These are phyloP conservation scores for Saccharomyces jurei DNA, from an alignment of 805 yeast species.

Conservation along the genomic window DNA sequence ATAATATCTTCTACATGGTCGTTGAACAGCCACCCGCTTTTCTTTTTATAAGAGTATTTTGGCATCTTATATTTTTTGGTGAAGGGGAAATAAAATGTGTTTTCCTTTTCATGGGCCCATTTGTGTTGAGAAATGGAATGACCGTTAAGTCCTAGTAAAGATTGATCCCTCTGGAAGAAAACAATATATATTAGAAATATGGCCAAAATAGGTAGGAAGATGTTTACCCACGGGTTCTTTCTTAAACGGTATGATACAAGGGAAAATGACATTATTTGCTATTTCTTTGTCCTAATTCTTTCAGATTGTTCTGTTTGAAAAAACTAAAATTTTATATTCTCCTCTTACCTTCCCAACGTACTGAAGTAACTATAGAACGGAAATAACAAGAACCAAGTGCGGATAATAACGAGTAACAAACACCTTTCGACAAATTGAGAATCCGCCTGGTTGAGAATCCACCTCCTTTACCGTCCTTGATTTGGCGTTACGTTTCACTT, in stretches of 20 bases:
- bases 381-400: neutral
- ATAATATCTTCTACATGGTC: slow-evolving; percentile 46
- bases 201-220: slow-evolving; percentile 19
- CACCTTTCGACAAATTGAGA: neutral
- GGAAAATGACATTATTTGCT: slow-evolving; percentile 9
- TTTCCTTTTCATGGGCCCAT: slow-evolving; percentile 32
- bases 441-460: neutral
- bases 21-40: slow-evolving; percentile 38
- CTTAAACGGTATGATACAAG: slow-evolving; percentile 21
- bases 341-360: neutral
- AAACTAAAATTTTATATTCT: neutral
- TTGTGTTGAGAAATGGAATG: slow-evolving; percentile 21
- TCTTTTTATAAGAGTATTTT: slow-evolving; percentile 40
- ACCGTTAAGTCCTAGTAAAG: slow-evolving; percentile 21
- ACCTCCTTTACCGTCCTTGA: neutral
- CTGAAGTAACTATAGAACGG: neutral
- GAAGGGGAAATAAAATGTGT: slow-evolving; percentile 30
- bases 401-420: neutral
- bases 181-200: slow-evolving; percentile 17
- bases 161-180: slow-evolving; percentile 15
- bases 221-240: slow-evolving; percentile 20
- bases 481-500: neutral
- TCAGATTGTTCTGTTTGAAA: neutral
- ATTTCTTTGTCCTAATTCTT: neutral
- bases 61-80: slow-evolving; percentile 31